Evolutionary conservation across 192 early-diverging fungal genomes (phyloP).

Genomic region (Borealophlyctis nickersoniae): DNA sequence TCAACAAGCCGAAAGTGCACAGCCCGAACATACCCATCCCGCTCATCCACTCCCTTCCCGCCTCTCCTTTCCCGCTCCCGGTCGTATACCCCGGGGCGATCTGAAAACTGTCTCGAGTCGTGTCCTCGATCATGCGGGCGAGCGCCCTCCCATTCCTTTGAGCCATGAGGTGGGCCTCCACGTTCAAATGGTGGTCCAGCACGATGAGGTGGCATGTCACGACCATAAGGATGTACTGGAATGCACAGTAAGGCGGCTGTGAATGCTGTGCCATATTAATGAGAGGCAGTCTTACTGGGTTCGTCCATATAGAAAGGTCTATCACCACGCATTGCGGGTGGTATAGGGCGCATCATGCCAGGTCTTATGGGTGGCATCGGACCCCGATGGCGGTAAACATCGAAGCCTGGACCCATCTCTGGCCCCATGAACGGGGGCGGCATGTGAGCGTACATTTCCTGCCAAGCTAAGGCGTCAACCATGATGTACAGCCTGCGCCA

Average conservation of each 20-base stretch:
- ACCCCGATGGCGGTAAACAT: neutral
- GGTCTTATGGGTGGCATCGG: neutral
- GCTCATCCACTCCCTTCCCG: neutral
- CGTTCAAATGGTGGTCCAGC: neutral
- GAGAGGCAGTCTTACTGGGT: neutral
- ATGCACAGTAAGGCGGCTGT: neutral
- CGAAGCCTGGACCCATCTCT: neutral
- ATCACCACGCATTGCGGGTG: neutral
- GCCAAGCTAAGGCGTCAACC: neutral
- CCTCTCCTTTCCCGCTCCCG: too few species aligned
- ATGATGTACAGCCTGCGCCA: neutral
- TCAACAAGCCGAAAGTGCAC: too few species aligned
- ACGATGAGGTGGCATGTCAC: neutral
- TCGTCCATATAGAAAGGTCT: neutral
- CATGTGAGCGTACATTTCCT: slow-evolving; percentile 16
- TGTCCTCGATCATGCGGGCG: neutral
- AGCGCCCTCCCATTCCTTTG: neutral
- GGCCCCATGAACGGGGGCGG: neutral
- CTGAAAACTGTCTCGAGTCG: neutral
- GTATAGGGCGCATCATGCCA: neutral
- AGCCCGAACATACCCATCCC: neutral
- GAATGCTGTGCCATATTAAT: neutral
- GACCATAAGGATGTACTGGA: neutral
- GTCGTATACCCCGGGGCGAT: neutral
- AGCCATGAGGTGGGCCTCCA: neutral